Evolutionary conservation across 2,329 filamentous ascomycete genomes (phyloP).

Genomic region (Myriosclerotinia scirpicola): DNA sequence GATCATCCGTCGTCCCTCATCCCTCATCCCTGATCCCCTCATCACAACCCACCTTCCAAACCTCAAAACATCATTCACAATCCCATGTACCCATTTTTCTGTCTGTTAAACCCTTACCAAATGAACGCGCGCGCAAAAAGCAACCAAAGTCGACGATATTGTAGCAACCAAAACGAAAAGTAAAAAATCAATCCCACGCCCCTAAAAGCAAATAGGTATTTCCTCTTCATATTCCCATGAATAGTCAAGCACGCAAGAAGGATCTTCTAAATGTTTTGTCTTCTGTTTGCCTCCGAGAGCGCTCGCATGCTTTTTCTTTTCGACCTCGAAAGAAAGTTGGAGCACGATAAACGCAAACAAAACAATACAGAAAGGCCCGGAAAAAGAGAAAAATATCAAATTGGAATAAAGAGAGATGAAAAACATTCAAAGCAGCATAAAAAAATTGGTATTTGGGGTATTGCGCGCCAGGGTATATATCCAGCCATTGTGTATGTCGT

Average conservation of each 20-base stretch:
- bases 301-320: constrained; percentile 33
- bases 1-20: constrained; percentile 12
- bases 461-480: constrained; percentile 43
- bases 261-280: constrained; percentile 37
- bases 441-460: constrained; percentile 40
- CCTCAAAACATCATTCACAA: constrained; percentile 4
- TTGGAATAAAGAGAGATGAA: constrained; percentile 24
- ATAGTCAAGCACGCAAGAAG: constrained; percentile 23
- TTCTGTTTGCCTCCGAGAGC: constrained; percentile 23
- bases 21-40: constrained; percentile 12
- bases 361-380: constrained; percentile 12
- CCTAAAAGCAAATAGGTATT: constrained; percentile 40
- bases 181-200: constrained; percentile 22
- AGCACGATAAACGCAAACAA: constrained; percentile 15
- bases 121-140: constrained; percentile 13
- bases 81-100: constrained; percentile 13
- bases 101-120: constrained; percentile 4
- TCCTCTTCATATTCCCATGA: constrained; percentile 35
- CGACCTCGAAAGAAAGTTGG: constrained; percentile 25
- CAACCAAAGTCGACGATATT: constrained; percentile 17
- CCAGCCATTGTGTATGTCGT: constrained; percentile 37
- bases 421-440: constrained; percentile 36
- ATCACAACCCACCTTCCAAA: constrained; percentile 18
- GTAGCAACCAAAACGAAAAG: constrained; percentile 20
- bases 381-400: constrained; percentile 26